phyloP scores from a whole-genome alignment of 208 protist species.

The Leptomonas pyrrhocoris region DNA sequence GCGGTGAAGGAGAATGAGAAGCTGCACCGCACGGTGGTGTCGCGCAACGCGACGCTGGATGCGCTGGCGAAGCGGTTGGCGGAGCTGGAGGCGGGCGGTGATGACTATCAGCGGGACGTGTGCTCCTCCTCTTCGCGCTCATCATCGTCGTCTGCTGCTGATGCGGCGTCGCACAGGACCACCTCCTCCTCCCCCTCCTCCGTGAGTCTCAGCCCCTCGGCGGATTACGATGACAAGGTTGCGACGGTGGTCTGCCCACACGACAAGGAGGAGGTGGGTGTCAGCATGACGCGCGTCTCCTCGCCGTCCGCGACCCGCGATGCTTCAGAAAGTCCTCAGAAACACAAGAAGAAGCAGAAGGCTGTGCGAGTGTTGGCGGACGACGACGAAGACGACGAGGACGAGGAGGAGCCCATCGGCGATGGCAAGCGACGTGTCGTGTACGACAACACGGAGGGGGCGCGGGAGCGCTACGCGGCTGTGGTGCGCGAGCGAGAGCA shows the following conservation, averaged over 20 bases:
- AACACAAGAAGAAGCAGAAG: background rate
- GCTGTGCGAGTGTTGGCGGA: background rate
- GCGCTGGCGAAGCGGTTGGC: conserved; percentile 53
- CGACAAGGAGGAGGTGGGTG: background rate
- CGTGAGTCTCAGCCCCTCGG: conserved; percentile 21
- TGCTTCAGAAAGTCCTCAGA: background rate
- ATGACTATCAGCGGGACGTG: background rate
- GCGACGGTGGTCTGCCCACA: background rate
- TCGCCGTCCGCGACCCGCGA: conserved; percentile 14
- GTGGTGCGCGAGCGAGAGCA: conserved; percentile 58
- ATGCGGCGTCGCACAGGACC: background rate
- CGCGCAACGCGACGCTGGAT: conserved; percentile 49
- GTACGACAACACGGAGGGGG: conserved; percentile 58
- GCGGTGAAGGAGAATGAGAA: conserved; percentile 44
- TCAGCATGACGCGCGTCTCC: conserved; percentile 23
- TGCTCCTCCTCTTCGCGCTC: background rate
- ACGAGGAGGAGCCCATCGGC: conserved; percentile 4
- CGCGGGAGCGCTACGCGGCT: conserved; percentile 55
- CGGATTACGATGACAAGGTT: background rate
- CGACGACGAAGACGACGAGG: conserved; percentile 15
- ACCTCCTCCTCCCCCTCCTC: too few species aligned
- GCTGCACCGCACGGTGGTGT: conserved; percentile 34
- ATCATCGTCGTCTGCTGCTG: conserved; percentile 6
- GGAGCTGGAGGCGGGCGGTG: conserved; percentile 52
- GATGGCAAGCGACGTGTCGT: conserved; percentile 34